Evolutionary conservation across 23 red algal genomes (phyloP).

Genomic region (Gracilariopsis chorda): DNA sequence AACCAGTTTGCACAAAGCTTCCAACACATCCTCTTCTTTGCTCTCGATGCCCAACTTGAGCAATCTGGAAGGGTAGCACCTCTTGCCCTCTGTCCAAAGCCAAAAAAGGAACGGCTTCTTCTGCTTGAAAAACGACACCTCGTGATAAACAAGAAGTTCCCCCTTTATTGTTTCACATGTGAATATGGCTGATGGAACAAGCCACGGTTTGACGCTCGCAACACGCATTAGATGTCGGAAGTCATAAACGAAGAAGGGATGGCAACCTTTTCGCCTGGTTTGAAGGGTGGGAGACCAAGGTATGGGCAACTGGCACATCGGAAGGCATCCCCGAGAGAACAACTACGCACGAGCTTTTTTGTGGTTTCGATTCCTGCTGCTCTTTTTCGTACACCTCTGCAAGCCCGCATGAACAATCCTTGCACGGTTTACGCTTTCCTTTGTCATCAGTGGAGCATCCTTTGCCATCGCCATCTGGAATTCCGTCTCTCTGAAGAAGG

Average conservation of each 20-base stretch:
- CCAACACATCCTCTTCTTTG: conserved; percentile 70
- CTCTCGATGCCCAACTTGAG: conserved; percentile 35
- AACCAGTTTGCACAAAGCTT: conserved; percentile 89
- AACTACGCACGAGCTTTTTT: conserved; percentile 53
- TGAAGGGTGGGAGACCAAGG: conserved; percentile 89
- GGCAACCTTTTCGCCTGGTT: conserved; percentile 74
- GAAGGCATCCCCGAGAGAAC: conserved; percentile 88
- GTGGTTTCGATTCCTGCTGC: background rate
- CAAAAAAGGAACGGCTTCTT: too few species aligned
- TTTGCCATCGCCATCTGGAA: conserved; percentile 11
- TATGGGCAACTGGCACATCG: conserved; percentile 91
- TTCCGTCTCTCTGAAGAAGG: conserved; percentile 12
- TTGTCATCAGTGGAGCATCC: background rate
- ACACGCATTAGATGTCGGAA: conserved; percentile 74
- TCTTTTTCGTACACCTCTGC: conserved; percentile 45
- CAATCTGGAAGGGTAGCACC: too few species aligned
- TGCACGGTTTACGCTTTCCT: conserved; percentile 72
- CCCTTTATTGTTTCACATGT: too few species aligned
- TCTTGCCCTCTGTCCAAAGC: too few species aligned
- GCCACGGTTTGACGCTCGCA: too few species aligned
- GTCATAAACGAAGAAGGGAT: conserved; percentile 57
- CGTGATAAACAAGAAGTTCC: too few species aligned
- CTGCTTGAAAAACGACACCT: too few species aligned
- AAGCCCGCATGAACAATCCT: conserved; percentile 74
- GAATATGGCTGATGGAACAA: too few species aligned